Base-by-base conservation (phyloP, 2,329 filamentous ascomycete species). In the Fusarium sp. region DNA sequence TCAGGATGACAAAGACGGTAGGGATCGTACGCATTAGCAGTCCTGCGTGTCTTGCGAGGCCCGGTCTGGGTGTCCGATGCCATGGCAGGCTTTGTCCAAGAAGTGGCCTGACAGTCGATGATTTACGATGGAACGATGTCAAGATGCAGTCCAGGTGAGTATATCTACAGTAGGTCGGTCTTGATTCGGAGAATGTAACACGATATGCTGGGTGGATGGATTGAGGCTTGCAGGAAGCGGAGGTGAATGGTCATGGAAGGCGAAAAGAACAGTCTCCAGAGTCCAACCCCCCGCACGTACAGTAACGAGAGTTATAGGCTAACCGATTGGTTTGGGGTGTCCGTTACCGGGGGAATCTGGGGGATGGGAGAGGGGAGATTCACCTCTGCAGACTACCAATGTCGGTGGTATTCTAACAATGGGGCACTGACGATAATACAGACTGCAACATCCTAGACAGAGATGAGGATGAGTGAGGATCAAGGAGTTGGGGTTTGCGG, bases 1-100 rank as follows among this genome's bases (percentile, higher is more conserved):
- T 3, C 35, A 43, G 21, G 5, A 8, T 3, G 4, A 7, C 4
- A 3, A 15, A 19, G 9, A 4, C 17, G 15, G 21, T 4, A 5
- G 15, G 21, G 3, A 5, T 41, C 61, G 66, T 47, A 72, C 70
- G 70, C 70, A 42, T 72, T 72, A 21, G 70, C 68, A 36, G 70
- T 72, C 39, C 70, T 63, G 47, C 65, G 67, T 21, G 49, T 51
- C 32, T 66, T 67, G 27, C 65, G 65, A 36, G 64, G 52, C 14
- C 61, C 54, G 17, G 14, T 51, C 14, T 60, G 58, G 9, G 44
- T 37, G 11, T 49, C 53, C 21, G 51, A 52, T 9, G 53, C 61
- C 65, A 67, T 67, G 17, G 29, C 21, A 25, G 19, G 15, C 45
- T n/a, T 32, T 17, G 25, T 10, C 13, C 19, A 15, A 23, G 35